A percentile compares a stretch with the other conserved stretches of the same genome.
These are phyloP conservation scores for Groenewaldozyma sp. DNA, from an alignment of 1,139 yeast species.

Conservation along the genomic window DNA sequence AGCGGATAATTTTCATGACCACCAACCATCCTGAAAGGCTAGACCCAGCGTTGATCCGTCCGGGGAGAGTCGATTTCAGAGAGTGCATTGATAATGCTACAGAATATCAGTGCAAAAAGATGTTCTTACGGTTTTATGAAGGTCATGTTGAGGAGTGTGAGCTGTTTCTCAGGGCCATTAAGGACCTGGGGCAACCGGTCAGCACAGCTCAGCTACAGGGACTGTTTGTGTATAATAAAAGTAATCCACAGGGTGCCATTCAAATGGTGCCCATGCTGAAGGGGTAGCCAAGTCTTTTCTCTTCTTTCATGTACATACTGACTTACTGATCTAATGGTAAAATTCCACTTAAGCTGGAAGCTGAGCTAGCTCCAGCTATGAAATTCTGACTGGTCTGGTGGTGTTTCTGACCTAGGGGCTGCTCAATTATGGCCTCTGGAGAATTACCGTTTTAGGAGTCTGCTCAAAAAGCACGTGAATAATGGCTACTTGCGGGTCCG, in stretches of 20 bases:
- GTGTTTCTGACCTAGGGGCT: too few relatives aligned
- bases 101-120: slow-evolving; percentile 61
- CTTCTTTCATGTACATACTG: too few relatives aligned
- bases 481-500: too few relatives aligned
- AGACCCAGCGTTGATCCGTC: slow-evolving; percentile 70
- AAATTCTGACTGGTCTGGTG: too few relatives aligned
- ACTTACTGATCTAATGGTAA: too few relatives aligned
- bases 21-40: slow-evolving; percentile 92
- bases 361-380: too few relatives aligned
- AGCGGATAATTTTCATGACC: slow-evolving; percentile 93
- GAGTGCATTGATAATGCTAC: slow-evolving; percentile 79
- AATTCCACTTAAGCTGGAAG: too few relatives aligned
- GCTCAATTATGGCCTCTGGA: too few relatives aligned
- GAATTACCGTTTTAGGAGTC: too few relatives aligned
- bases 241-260: slow-evolving; percentile 70
- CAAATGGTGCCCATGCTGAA: slow-evolving; percentile 38
- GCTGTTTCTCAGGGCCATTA: slow-evolving; percentile 47
- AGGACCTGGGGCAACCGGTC: slow-evolving; percentile 46
- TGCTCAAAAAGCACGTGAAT: too few relatives aligned
- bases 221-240: slow-evolving; percentile 83
- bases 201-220: slow-evolving; percentile 97
- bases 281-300: too few relatives aligned
- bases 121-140: slow-evolving; percentile 85
- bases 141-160: slow-evolving; percentile 52
- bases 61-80: slow-evolving; percentile 90